phyloP scores from a whole-genome alignment of 192 early-diverging fungal genomes.

The Coemansia sp. region DNA sequence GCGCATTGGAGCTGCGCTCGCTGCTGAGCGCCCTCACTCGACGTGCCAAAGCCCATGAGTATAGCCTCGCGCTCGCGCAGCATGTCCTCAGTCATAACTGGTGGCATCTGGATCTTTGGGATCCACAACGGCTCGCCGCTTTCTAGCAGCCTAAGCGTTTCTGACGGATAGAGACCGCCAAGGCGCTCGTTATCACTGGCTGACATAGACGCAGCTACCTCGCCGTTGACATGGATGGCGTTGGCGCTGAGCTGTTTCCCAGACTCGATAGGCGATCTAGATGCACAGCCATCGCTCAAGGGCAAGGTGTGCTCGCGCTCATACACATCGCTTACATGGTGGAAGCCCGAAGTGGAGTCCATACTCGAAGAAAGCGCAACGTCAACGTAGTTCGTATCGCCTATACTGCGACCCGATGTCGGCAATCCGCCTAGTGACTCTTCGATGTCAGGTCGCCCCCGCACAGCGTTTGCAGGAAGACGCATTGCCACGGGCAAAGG shows the following conservation, averaged over 20 bases:
- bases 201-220: constrained; percentile 12
- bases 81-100: constrained; percentile 90
- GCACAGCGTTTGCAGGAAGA: constrained; percentile 41
- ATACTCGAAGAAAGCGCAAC: constrained; percentile 45
- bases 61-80: constrained; percentile 75
- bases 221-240: background rate
- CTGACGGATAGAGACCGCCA: constrained; percentile 55
- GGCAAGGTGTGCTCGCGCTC: constrained; percentile 21
- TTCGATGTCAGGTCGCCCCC: background rate
- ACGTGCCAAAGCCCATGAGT: constrained; percentile 77
- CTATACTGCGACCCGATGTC: background rate
- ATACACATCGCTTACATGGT: constrained; percentile 47
- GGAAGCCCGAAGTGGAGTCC: constrained; percentile 52
- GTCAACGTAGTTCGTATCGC: constrained; percentile 41
- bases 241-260: constrained; percentile 3
- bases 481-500: constrained; percentile 18
- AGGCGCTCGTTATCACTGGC: constrained; percentile 37
- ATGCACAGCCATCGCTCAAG: constrained; percentile 3
- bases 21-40: constrained; percentile 67
- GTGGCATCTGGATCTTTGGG: constrained; percentile 68
- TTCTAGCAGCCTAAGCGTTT: constrained; percentile 57
- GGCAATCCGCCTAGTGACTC: background rate
- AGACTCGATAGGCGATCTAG: background rate
- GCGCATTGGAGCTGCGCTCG: constrained; percentile 78
- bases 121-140: constrained; percentile 69